Conservation (phyloP, 306 rosid species). For the Castanopsis chinensis region DNA sequence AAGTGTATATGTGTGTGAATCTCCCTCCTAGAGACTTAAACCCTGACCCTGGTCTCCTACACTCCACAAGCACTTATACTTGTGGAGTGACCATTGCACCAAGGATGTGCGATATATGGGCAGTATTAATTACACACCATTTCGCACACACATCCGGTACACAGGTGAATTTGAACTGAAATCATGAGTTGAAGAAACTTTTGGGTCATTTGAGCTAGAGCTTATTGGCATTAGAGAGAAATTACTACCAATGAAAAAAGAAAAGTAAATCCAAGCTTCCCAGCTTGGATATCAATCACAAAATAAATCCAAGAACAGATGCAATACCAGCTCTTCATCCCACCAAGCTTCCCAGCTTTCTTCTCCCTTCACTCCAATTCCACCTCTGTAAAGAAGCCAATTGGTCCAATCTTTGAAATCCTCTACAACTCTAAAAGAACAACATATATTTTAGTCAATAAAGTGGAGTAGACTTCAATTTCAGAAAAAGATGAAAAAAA, state of each 20-base stretch:
- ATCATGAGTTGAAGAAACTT: no score
- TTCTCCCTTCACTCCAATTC: constrained; percentile 95
- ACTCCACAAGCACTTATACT: no score
- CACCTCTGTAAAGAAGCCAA: constrained; percentile 94
- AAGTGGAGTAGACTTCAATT: background rate
- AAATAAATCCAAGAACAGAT: background rate
- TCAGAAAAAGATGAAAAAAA: background rate
- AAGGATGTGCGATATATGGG: no score
- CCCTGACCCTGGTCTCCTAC: no score
- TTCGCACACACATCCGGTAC: no score
- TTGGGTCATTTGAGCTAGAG: no score
- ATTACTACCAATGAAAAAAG: background rate
- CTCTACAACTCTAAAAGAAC: constrained; percentile 62
- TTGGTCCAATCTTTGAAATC: constrained; percentile 97
- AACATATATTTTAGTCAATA: constrained; percentile 23
- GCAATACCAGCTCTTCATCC: constrained; percentile 93
- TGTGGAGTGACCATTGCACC: no score
- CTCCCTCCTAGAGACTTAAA: no score
- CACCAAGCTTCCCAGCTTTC: constrained; percentile 99
- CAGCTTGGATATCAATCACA: background rate
- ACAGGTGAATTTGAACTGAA: no score
- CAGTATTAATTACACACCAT: no score
- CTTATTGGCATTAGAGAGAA: background rate
- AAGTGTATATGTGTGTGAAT: no score
- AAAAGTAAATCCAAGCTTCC: background rate